These are phyloP conservation scores for Diplodia corticola DNA, from an alignment of 2,329 filamentous ascomycete species.

Conservation along the genomic window DNA sequence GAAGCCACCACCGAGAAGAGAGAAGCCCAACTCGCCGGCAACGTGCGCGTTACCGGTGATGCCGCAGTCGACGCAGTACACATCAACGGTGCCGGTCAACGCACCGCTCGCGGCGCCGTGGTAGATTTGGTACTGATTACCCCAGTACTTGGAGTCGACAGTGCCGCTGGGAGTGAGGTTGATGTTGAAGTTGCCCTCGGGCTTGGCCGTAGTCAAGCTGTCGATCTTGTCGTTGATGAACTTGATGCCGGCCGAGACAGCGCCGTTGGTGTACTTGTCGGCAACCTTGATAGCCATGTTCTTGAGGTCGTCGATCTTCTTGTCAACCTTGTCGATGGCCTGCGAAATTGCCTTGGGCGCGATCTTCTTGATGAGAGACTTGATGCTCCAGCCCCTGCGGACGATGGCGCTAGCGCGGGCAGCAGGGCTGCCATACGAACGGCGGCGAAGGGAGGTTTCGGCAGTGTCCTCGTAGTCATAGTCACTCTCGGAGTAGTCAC, in stretches of 20 bases:
- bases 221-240: conserved; percentile 8
- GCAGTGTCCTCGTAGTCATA: background rate
- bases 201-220: conserved; percentile 1
- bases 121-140: background rate
- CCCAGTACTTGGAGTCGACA: conserved; percentile 16
- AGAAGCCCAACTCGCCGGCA: background rate
- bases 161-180: background rate
- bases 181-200: background rate
- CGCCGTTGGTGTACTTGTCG: background rate
- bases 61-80: conserved; percentile 3
- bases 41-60: background rate
- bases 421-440: background rate
- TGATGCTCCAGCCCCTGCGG: background rate
- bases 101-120: background rate
- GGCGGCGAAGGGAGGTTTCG: background rate
- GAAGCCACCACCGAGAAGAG: background rate
- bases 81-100: background rate
- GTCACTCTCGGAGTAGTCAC: background rate
- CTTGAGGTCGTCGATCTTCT: conserved; percentile 4
- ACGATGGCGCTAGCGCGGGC: background rate
- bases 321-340: background rate
- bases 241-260: background rate
- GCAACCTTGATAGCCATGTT: conserved; percentile 1
- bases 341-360: background rate
- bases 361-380: background rate